Conservation (phyloP, 164 flowering plant species). For the Warburgia ugandensis region DNA sequence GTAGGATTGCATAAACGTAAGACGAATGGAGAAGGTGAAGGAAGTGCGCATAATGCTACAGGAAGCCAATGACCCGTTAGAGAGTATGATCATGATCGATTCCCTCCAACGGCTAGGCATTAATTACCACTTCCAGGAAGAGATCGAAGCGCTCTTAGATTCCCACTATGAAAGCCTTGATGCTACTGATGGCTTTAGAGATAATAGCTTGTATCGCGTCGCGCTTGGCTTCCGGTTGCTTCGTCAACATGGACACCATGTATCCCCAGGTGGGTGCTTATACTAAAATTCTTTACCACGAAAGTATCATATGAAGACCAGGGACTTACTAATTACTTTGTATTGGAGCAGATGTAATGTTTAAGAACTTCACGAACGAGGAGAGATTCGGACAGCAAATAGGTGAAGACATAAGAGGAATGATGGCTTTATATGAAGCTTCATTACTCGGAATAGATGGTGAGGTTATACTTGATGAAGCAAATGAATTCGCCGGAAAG, state of each 20-base stretch:
- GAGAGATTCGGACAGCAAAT: background rate
- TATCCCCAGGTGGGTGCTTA: slow-evolving; percentile 14
- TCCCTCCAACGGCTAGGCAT: slow-evolving; percentile 24
- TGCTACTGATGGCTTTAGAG: no score
- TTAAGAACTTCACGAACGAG: background rate
- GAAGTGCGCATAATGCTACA: background rate
- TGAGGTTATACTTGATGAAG: slow-evolving; percentile 46
- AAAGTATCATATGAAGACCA: background rate
- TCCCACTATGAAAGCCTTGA: background rate
- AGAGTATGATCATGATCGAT: slow-evolving; percentile 19
- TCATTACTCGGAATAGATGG: slow-evolving; percentile 28
- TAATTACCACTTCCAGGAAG: slow-evolving; percentile 25
- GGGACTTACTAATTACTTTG: background rate
- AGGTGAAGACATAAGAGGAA: background rate
- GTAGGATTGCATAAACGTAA: background rate
- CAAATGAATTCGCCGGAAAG: slow-evolving; percentile 20
- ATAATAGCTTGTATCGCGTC: slow-evolving; percentile 8
- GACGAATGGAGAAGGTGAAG: background rate
- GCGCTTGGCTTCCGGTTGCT: slow-evolving; percentile 29
- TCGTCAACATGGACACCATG: slow-evolving; percentile 15
- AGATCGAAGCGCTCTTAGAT: slow-evolving; percentile 14
- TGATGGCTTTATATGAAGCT: slow-evolving; percentile 22
- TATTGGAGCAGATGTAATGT: background rate
- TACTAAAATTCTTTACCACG: no score
- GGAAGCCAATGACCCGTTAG: slow-evolving; percentile 1